Evolutionary conservation across 257 asterid species (phyloP), one percentile per base, ranked within the genome.

Genomic region (Ajuga chamaepitys): DNA sequence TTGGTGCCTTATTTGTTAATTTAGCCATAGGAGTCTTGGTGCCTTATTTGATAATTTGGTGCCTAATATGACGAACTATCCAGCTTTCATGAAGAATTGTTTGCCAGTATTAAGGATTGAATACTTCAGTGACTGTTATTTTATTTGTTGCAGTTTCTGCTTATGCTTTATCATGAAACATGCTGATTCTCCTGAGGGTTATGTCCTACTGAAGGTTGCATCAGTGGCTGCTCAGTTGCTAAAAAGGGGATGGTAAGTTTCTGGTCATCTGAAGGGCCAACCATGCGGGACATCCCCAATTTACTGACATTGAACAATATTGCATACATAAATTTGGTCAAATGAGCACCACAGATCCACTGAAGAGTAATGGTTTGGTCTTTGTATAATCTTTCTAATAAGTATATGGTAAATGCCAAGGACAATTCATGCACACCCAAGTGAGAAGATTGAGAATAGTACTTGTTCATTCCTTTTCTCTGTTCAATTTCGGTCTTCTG

Each of bases 201-300:
- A 86, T 78, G 99, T 89, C 72, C 83, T 70, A 53, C 70, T 75
- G 46, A 93, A 93, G 81, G 95, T 89, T 72, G 95, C 90, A 25
- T 86, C 97, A 12, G 96, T 88, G 72, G 96, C 90, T 78, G 87
- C 96, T 59, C 99, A 93, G 76, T 77, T 93, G 81, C 77, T 93
- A 73, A 93, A 93, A 85, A 80, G 97, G 78, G 97, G 99, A 45
- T 93, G 99, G 98, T 89, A 75, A 78, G 95, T 82, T 72, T 72
- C 65, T 60, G 51, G 41, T 61, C 30, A 71, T 52, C 62, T 45
- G 32, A 73, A 56, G 32, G 63, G 58, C 13, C 40, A 63, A 64
- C 45, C 32, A 74, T 18, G 37, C 7, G 37, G 47, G 69, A 44
- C 53, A 40, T 46, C 54, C 64, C 52, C 25, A 30, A 21, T 69